Evolutionary conservation across 73 alveolate genomes (phyloP), one percentile per base, ranked within the genome.

Genomic region (Paramecium octaurelia): DNA sequence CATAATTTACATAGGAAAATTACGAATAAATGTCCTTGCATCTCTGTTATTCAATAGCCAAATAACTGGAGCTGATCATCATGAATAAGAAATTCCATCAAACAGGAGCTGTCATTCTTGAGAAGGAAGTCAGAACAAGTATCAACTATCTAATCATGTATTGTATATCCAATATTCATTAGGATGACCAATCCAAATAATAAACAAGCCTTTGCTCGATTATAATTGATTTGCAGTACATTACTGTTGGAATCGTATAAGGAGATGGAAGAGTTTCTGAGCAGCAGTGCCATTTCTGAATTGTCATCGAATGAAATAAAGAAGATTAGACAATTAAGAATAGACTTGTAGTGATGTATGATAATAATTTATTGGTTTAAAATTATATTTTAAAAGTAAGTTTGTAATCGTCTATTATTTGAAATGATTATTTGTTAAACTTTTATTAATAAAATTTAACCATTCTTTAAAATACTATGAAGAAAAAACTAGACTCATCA

Each of bases 231-330:
- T 1, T 75, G 88, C 10, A 44, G 48, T 3, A 75, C 88, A 1
- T 75, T 75, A 12, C 35, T 75, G 14, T 75, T 36, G 36, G 88
- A 75, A 40, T 36, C 58, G 14, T 75, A 12, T 34, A 36, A 34
- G n/a, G 88, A 75, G 11, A 75, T 75, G 88, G 88, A 75, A n/a
- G 88, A 75, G 9, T 75, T 75, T 75, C 20, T 36, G 8, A 75
- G 59, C n/a, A 75, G 88, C 16, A 21, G 58, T 34, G 88, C 88
- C 1, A 36, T 75, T 2, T 75, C 58, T 31, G 88, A 75, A 36
- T 36, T 75, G n/a, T 34, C 64, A 31, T 34, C 48, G 18, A 24
- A 35, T 31, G 88, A 75, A 75, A 34, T 75, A 2, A 75, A 36
- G 69, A 75, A 75, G 36, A 75, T 75, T 36, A 34, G 48, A 14